Evolutionary conservation across 192 early-diverging fungal genomes (phyloP).

Genomic region (Backusella parvicylindrica): DNA sequence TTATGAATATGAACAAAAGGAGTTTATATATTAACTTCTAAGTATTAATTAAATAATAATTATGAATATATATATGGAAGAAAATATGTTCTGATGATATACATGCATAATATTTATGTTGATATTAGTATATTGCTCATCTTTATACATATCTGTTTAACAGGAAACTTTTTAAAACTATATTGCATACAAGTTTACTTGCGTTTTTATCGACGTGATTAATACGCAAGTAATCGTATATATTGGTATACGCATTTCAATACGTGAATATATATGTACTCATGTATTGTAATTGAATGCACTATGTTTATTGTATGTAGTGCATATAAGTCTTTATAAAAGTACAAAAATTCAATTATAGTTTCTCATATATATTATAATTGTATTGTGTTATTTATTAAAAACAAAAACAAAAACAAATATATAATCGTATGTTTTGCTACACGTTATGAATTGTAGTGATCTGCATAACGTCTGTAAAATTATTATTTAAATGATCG

Average conservation of each 20-base stretch:
- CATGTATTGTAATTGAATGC: neutral
- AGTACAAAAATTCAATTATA: no score
- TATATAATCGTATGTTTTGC: neutral
- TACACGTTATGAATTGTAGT: neutral
- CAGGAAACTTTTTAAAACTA: neutral
- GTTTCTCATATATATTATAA: neutral
- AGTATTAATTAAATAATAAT: neutral
- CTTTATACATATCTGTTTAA: neutral
- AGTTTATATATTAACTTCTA: neutral
- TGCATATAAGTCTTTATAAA: neutral
- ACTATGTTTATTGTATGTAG: neutral
- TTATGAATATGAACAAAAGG: neutral
- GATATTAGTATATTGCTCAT: neutral
- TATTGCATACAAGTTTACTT: neutral
- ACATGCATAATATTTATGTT: neutral
- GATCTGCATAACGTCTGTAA: neutral
- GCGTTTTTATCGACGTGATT: no score
- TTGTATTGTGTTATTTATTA: neutral
- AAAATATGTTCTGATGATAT: neutral
- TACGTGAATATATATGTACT: no score
- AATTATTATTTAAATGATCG: neutral
- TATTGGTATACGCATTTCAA: no score
- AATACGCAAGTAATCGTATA: no score
- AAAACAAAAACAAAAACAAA: neutral
- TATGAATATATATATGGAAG: neutral